These are phyloP conservation scores for Buddleja alternifolia DNA, from an alignment of 257 asterid species.

Conservation along the genomic window DNA sequence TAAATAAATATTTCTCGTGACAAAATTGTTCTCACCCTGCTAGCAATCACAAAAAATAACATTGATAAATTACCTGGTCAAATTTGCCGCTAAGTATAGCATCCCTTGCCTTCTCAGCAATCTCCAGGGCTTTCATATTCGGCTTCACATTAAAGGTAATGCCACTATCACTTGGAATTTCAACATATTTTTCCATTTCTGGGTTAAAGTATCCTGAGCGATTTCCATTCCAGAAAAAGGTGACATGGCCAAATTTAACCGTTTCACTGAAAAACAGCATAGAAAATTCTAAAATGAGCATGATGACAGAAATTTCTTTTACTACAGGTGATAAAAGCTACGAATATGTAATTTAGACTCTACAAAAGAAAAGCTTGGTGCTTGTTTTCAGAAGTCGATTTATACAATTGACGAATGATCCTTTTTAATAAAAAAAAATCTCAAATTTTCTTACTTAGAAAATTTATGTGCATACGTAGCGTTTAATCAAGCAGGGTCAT, in stretches of 20 bases:
- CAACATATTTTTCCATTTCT: conserved; percentile 88
- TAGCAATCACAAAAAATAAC: background rate
- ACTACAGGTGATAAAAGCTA: too few species aligned
- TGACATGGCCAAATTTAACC: conserved; percentile 89
- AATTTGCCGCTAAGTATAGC: conserved; percentile 84
- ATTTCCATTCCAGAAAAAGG: conserved; percentile 94
- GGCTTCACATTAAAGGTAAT: conserved; percentile 91
- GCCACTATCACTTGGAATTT: conserved; percentile 89
- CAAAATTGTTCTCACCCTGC: background rate
- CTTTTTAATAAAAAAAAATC: too few species aligned
- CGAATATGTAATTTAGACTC: background rate
- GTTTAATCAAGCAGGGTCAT: too few species aligned
- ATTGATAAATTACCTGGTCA: conserved; percentile 67
- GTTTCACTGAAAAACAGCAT: conserved; percentile 95
- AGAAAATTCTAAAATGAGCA: too few species aligned
- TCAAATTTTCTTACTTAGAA: too few species aligned
- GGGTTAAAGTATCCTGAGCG: conserved; percentile 87
- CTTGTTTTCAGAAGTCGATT: background rate
- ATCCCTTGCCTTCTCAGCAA: conserved; percentile 92
- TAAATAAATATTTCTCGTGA: conserved; percentile 13
- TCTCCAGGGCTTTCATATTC: conserved; percentile 95
- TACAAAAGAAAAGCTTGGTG: background rate
- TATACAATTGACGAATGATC: background rate
- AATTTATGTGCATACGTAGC: too few species aligned
- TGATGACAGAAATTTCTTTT: too few species aligned